Conservation (phyloP, 495 filamentous ascomycete genomes). For the Penicillium atrosanguineum region DNA sequence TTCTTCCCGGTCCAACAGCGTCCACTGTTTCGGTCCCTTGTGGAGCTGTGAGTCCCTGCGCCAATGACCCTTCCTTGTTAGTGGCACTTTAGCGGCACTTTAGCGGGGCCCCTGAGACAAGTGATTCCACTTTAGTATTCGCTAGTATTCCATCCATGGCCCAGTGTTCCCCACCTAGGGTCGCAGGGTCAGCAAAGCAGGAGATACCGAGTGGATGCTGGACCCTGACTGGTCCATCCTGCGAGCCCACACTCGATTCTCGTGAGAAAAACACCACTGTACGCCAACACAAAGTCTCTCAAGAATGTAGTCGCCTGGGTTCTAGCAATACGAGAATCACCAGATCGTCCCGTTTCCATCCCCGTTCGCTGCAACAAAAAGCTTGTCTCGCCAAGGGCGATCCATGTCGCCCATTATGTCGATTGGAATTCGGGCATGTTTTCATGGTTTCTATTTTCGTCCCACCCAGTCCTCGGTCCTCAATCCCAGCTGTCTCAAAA, state of each 20-base stretch:
- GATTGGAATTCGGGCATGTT: conserved; percentile 1
- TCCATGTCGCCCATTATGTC: conserved; percentile 4
- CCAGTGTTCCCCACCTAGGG: neutral
- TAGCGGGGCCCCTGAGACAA: conserved; percentile 1
- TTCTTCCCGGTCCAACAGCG: neutral
- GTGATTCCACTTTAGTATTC: conserved; percentile 4
- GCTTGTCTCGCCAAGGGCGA: conserved; percentile 7
- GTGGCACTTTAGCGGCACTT: too few relatives aligned
- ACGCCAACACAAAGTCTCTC: neutral
- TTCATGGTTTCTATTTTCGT: neutral
- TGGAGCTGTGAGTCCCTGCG: neutral
- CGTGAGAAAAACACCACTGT: neutral
- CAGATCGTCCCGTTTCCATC: conserved; percentile 4
- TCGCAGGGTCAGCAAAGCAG: neutral
- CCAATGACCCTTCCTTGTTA: neutral
- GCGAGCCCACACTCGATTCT: neutral
- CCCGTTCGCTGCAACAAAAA: neutral
- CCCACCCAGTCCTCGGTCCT: neutral
- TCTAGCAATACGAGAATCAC: neutral
- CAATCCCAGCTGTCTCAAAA: too few relatives aligned
- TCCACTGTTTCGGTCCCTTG: conserved; percentile 2
- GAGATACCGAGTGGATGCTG: neutral
- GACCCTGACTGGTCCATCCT: neutral
- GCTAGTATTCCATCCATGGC: conserved; percentile 4
- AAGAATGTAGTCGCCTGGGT: neutral